A percentile compares a stretch with the other conserved stretches of the same genome.
These are phyloP conservation scores for Wallacemonas sp. DNA, from an alignment of 208 protist genomes.

Conservation along the genomic window DNA sequence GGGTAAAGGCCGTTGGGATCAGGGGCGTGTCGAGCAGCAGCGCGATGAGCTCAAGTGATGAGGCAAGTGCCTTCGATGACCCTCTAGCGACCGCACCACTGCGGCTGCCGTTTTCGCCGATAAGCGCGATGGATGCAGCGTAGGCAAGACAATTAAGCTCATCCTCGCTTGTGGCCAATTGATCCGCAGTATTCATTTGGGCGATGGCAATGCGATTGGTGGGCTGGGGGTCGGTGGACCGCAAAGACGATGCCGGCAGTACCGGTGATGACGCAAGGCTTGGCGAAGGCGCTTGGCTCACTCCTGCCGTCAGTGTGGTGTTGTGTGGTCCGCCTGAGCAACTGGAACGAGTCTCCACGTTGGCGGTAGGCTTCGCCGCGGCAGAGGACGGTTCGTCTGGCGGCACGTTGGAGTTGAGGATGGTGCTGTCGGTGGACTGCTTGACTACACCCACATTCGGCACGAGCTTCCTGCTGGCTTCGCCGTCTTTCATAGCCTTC, in stretches of 20 bases:
- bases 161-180: conserved; percentile 17
- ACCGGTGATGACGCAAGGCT: background rate
- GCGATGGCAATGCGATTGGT: too few species aligned
- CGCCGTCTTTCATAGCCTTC: background rate
- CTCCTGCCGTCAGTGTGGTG: too few species aligned
- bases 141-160: conserved; percentile 50
- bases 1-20: conserved; percentile 37
- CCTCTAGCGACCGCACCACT: conserved; percentile 17
- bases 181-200: too few species aligned
- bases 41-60: conserved; percentile 54
- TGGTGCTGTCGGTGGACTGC: too few species aligned
- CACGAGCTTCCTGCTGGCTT: conserved; percentile 3
- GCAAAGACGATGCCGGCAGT: background rate
- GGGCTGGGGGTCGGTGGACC: background rate
- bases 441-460: too few species aligned
- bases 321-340: too few species aligned
- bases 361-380: too few species aligned
- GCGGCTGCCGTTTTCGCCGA: conserved; percentile 27
- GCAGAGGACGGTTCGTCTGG: background rate
- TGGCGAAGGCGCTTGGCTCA: too few species aligned
- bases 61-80: conserved; percentile 31
- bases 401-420: background rate
- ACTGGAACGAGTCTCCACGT: too few species aligned
- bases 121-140: conserved; percentile 35
- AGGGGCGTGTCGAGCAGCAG: conserved; percentile 54